These are phyloP conservation scores for Isabelozyma pseudorhagii DNA, from an alignment of 805 yeast genomes.

Conservation along the genomic window DNA sequence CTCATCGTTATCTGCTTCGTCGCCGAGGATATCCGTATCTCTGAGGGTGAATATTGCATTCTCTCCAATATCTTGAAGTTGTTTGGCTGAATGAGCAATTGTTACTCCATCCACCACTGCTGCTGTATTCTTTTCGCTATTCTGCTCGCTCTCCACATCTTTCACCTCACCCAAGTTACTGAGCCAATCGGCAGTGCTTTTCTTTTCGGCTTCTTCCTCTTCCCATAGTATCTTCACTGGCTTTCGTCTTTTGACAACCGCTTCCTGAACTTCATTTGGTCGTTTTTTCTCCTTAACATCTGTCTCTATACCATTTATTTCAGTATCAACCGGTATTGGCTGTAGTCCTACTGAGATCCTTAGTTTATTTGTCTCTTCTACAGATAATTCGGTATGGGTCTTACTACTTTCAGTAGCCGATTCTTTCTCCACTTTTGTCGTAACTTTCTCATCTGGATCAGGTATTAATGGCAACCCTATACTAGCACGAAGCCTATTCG, in stretches of 20 bases:
- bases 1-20: constrained; percentile 26
- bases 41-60: constrained; percentile 56
- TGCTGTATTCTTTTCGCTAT: not conserved
- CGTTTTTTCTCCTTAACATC: constrained; percentile 6
- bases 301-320: constrained; percentile 5
- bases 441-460: not conserved
- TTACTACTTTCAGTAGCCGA: not conserved
- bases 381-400: constrained; percentile 17
- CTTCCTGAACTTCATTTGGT: constrained; percentile 16
- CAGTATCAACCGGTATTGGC: constrained; percentile 35
- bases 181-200: constrained; percentile 41
- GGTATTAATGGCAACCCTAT: constrained; percentile 41
- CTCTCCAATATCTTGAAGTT: constrained; percentile 35
- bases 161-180: constrained; percentile 19
- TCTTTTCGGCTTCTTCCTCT: constrained; percentile 28
- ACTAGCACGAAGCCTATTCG: constrained; percentile 36
- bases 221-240: constrained; percentile 17
- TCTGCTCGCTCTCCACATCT: not conserved
- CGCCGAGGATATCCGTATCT: constrained; percentile 41
- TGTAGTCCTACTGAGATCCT: constrained; percentile 51
- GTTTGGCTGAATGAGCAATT: constrained; percentile 45
- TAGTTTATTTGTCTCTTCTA: constrained; percentile 57
- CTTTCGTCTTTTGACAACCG: constrained; percentile 11
- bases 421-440: not conserved
- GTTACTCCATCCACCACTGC: constrained; percentile 20